Conservation (phyloP, 805 yeast genomes). For the Zygotorulaspora chibaensis region DNA sequence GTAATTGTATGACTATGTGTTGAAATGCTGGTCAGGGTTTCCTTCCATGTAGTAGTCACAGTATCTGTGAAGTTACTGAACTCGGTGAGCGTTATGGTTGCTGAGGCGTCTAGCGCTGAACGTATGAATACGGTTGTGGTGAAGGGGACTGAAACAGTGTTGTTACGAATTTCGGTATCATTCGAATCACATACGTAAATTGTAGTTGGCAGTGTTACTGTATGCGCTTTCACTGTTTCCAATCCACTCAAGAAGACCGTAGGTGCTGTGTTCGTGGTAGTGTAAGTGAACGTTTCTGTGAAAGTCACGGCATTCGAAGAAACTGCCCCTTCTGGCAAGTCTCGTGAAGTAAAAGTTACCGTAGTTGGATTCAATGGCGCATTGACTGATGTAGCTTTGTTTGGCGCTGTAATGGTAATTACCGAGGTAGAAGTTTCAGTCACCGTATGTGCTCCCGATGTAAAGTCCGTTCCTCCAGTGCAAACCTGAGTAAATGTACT, state of each 20-base stretch:
- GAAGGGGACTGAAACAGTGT: too few species aligned
- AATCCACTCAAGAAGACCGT: neutral
- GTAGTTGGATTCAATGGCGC: too few species aligned
- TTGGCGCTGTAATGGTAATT: neutral
- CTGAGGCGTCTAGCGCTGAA: too few species aligned
- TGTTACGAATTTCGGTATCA: neutral
- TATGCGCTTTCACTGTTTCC: neutral
- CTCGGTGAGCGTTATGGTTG: too few species aligned
- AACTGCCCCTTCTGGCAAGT: neutral
- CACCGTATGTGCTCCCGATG: neutral
- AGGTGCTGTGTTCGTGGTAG: neutral
- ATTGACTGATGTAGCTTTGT: neutral
- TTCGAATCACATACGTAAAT: neutral
- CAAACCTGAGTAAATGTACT: neutral
- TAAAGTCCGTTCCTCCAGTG: neutral
- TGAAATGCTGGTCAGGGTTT: too few species aligned
- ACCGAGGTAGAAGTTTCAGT: neutral
- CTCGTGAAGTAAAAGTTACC: too few species aligned
- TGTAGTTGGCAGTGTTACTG: neutral
- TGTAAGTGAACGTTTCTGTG: constrained; percentile 5
- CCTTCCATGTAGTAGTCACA: too few species aligned
- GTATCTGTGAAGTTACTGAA: too few species aligned
- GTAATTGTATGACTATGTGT: too few species aligned
- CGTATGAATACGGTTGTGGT: too few species aligned
- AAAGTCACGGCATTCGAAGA: neutral